Percentiles rank a stretch among this genome's conserved stretches.
phyloP scores from a whole-genome alignment of 352 stramenopile species.

The Saprolegnia diclina region DNA sequence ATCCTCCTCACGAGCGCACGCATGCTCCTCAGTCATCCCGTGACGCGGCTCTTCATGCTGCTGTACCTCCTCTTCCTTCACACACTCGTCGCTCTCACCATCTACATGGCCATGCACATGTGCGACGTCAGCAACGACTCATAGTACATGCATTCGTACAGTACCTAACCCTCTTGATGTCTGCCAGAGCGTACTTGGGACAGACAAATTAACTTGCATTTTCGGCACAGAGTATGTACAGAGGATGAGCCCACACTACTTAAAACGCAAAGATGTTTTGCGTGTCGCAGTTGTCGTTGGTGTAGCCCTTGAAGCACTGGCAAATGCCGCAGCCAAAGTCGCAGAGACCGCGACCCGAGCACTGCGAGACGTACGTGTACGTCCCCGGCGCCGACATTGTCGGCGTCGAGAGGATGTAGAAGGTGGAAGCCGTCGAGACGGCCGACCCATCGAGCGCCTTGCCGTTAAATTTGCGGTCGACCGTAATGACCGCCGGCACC shows the following conservation, averaged over 20 bases:
- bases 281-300: conserved; percentile 79
- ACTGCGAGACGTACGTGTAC: conserved; percentile 71
- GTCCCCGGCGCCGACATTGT: conserved; percentile 31
- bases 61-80: conserved; percentile 82
- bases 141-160: background rate
- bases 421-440: background rate
- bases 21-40: conserved; percentile 73
- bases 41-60: conserved; percentile 78
- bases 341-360: conserved; percentile 71
- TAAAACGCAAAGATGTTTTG: conserved; percentile 77
- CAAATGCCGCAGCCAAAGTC: conserved; percentile 58
- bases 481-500: conserved; percentile 2
- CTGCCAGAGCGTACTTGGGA: background rate
- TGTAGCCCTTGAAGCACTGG: conserved; percentile 87
- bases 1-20: conserved; percentile 84
- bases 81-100: conserved; percentile 75
- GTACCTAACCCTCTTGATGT: background rate
- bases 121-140: conserved; percentile 69
- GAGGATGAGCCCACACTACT: background rate
- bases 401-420: conserved; percentile 36
- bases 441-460: conserved; percentile 28
- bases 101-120: conserved; percentile 84
- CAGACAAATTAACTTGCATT: background rate
- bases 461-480: conserved; percentile 51
- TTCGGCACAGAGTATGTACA: too few relatives aligned